phyloP scores from a whole-genome alignment of 352 stramenopile species.

The Phytophthora boehmeriae region DNA sequence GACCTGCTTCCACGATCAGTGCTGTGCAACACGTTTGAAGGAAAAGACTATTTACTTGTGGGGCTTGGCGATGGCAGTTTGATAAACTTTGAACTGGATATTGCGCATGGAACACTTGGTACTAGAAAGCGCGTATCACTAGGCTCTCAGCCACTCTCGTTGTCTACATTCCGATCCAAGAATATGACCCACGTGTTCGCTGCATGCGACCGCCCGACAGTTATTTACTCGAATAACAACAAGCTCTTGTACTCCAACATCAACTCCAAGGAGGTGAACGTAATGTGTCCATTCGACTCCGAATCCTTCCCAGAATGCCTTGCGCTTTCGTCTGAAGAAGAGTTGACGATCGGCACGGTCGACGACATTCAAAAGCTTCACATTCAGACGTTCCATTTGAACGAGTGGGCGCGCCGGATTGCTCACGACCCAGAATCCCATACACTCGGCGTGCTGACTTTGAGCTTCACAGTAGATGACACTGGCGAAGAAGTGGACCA shows the following conservation, averaged over 20 bases:
- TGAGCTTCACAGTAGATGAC: constrained; percentile 85
- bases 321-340: constrained; percentile 94
- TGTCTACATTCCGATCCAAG: constrained; percentile 93
- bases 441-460: constrained; percentile 82
- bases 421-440: constrained; percentile 83
- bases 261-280: constrained; percentile 92
- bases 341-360: constrained; percentile 96
- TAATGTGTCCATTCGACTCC: constrained; percentile 94
- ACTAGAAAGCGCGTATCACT: constrained; percentile 95
- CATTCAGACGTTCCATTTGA: constrained; percentile 95
- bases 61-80: constrained; percentile 97
- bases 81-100: constrained; percentile 92
- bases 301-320: constrained; percentile 94
- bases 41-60: constrained; percentile 93
- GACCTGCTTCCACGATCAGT: constrained; percentile 89
- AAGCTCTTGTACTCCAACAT: constrained; percentile 98
- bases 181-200: constrained; percentile 96
- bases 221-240: constrained; percentile 96
- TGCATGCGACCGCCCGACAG: constrained; percentile 95
- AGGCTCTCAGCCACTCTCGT: constrained; percentile 93
- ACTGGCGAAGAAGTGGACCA: constrained; percentile 87
- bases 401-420: constrained; percentile 94
- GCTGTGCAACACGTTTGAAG: constrained; percentile 87
- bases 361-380: constrained; percentile 99
- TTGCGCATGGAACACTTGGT: constrained; percentile 46